A percentile compares a stretch with the other conserved stretches of the same genome.
These are phyloP conservation scores for Atkinsonella texensis DNA, from an alignment of 2,329 filamentous ascomycete genomes.

Conservation along the genomic window DNA sequence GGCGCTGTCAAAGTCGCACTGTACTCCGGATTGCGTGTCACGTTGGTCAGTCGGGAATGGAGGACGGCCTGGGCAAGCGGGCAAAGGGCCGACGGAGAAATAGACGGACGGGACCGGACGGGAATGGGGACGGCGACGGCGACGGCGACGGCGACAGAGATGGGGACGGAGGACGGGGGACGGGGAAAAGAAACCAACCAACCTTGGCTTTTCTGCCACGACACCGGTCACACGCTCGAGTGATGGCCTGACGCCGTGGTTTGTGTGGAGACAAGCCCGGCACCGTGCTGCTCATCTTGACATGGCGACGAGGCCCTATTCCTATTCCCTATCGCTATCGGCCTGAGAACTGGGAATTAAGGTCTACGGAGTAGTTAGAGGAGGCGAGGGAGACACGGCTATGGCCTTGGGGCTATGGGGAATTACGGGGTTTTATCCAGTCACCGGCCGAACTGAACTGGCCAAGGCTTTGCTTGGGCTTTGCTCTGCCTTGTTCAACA, in stretches of 20 bases:
- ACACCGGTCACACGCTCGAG: conserved; percentile 24
- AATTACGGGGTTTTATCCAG: conserved; percentile 6
- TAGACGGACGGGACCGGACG: neutral
- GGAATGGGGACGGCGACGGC: too few species aligned
- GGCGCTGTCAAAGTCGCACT: conserved; percentile 18
- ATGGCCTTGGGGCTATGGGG: neutral
- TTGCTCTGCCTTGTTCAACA: neutral
- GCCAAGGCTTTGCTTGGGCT: neutral
- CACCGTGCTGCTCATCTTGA: conserved; percentile 6
- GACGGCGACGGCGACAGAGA: neutral
- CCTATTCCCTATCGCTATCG: neutral
- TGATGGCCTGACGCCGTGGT: conserved; percentile 12
- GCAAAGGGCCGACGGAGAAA: conserved; percentile 9
- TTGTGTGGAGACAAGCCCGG: conserved; percentile 10
- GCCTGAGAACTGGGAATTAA: neutral
- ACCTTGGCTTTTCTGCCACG: conserved; percentile 25
- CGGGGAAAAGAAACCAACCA: conserved; percentile 3
- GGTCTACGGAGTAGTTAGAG: neutral
- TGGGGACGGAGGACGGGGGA: neutral
- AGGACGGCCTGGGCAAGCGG: neutral
- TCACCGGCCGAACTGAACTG: neutral
- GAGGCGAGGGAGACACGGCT: neutral
- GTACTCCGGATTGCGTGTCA: neutral
- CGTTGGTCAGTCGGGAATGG: neutral
- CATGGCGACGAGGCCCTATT: neutral